Evolutionary conservation across 805 yeast genomes (phyloP), one percentile per base, ranked within the genome.

Genomic region (Myxozyma udenii): DNA sequence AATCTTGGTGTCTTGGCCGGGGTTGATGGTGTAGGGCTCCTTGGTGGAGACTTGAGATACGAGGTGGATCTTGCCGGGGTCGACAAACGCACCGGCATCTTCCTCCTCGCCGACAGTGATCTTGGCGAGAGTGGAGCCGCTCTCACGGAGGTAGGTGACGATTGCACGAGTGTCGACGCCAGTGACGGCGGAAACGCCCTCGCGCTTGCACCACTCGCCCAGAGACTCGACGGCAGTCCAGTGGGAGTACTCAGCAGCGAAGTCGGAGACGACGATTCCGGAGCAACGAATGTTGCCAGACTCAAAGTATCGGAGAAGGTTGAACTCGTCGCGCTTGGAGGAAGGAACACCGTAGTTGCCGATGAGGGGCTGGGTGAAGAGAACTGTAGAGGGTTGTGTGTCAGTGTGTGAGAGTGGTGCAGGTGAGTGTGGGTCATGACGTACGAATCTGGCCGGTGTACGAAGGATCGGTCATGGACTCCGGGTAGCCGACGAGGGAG

Each of bases 401-500:
- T n/a, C n/a, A n/a, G n/a, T n/a, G n/a, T n/a, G n/a, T n/a, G n/a
- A n/a, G n/a, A n/a, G n/a, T n/a, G n/a, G n/a, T n/a, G n/a, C n/a
- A n/a, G n/a, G n/a, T n/a, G n/a, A n/a, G n/a, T n/a, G n/a, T n/a
- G n/a, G n/a, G n/a, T n/a, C n/a, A 12, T 5, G 12, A 50, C 56
- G 16, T 50, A 50, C 58, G 66, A 66, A 93, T 91, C 74, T 93
- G 98, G 59, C 98, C 98, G 68, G 87, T 90, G 72, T 93, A 93
- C 41, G 98, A 93, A 55, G 98, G 98, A 73, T 93, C 98, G 37
- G 98, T 89, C 71, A 93, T 81, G 47, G 97, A 83, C 73, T 93
- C 98, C 38, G 98, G 98, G 71, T 93, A 93, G 57, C 98, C 98
- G 63, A 93, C 98, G 96, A 93, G 90, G 76, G 98, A 98, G 58